These are phyloP conservation scores for Gyrodon lividus DNA, from an alignment of 768 basidiomycete species.

Conservation along the genomic window DNA sequence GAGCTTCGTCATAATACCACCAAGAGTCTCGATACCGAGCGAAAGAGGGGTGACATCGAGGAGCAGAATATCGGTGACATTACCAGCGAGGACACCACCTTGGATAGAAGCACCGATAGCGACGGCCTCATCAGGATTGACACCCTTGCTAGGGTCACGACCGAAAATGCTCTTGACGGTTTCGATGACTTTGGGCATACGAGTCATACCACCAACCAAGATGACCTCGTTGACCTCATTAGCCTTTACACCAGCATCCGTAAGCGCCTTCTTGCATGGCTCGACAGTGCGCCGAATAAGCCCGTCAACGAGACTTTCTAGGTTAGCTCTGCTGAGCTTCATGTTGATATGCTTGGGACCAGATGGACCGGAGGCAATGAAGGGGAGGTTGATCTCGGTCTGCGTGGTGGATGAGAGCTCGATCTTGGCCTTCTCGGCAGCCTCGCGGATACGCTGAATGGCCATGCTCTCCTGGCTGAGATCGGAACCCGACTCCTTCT, in stretches of 20 bases:
- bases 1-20: conserved; percentile 99
- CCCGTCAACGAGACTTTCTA: conserved; percentile 80
- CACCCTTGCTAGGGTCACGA: conserved; percentile 96
- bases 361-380: conserved; percentile 93
- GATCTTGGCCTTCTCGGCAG: conserved; percentile 99
- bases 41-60: conserved; percentile 96
- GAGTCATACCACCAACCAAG: conserved; percentile 97
- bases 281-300: conserved; percentile 90
- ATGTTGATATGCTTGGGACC: conserved; percentile 98
- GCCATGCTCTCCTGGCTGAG: conserved; percentile 90
- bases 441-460: conserved; percentile 98
- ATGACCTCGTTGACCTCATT: conserved; percentile 96
- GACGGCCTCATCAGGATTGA: conserved; percentile 99
- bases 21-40: conserved; percentile 93
- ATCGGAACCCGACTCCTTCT: conserved; percentile 85
- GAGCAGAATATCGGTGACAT: conserved; percentile 93
- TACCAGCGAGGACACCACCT: conserved; percentile 95
- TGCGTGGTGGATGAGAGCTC: conserved; percentile 93
- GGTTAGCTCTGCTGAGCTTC: conserved; percentile 84
- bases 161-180: conserved; percentile 89
- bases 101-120: conserved; percentile 98
- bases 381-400: conserved; percentile 97
- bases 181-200: conserved; percentile 94
- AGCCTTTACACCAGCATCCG: conserved; percentile 89
- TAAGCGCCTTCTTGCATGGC: conserved; percentile 96